Base-by-base conservation (phyloP, 768 basidiomycete species). In the Rhizopogon sp. region DNA sequence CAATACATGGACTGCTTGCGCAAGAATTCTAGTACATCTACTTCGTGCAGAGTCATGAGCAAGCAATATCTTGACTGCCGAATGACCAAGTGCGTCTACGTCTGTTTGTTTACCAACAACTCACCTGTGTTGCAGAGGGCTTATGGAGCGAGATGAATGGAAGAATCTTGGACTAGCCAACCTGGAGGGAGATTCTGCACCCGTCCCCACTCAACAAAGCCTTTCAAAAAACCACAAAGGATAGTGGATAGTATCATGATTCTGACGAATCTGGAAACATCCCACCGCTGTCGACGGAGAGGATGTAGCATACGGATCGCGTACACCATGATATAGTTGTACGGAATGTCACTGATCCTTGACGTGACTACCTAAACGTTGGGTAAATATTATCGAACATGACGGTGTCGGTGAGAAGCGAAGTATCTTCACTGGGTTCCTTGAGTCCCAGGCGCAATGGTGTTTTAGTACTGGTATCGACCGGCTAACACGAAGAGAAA, bases 111-210 rank as follows among this genome's bases (percentile, higher is more conserved):
- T 46, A 11, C n/a, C 52, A 42, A 47, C 35, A 14, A 39, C 50
- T 53, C 47, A 46, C 49, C 3, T 35, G 16, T 42, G 50, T 16
- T 31, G 31, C 60, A 95, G 93, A 61, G 90, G 88, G 16, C 75
- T 94, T 49, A 94, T 95, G 93, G 85, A 89, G 60, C 78, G 80
- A 45, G 93, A 93, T 62, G 84, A 93, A 13, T 93, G 92, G 87
- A 80, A 76, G 60, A 96, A 93, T 66, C 77, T 96, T 50, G 93
- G 93, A 6, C 70, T 94, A 57, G 79, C 74, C 43, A 81, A 84
- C 60, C 74, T 90, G 54, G 35, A 37, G 13, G 35, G 35, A 37
- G 35, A 37, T 37, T 37, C 35, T 11, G 8, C 20, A 25, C 25
- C 9, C 9, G 9, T 9, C 13, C 35, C 13, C 9, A 11, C 51